Evolutionary conservation across 75 land plant genomes (phyloP).

Genomic region (Chamaecyparis obtusa): DNA sequence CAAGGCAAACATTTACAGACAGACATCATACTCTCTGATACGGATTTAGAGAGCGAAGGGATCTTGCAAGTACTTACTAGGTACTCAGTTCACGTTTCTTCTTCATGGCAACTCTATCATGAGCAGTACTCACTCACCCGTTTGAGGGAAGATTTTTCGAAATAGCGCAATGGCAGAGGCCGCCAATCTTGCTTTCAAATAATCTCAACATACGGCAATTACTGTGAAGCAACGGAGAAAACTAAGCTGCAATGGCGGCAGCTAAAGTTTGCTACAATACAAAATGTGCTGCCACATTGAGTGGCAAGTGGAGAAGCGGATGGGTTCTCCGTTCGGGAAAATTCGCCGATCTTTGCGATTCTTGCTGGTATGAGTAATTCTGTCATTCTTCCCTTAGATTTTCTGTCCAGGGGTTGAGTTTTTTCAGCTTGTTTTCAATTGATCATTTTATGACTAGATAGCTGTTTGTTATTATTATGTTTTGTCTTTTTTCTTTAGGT

Average conservation of each 20-base stretch:
- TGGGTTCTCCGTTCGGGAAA: conserved; percentile 9
- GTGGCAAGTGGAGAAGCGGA: conserved; percentile 8
- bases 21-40: no score
- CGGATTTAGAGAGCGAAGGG: no score
- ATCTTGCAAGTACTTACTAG: no score
- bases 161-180: background rate
- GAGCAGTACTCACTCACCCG: background rate
- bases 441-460: background rate
- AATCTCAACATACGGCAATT: background rate
- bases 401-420: background rate
- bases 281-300: background rate
- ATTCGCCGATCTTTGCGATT: conserved; percentile 12
- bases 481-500: background rate
- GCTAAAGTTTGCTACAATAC: background rate
- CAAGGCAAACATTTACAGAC: no score
- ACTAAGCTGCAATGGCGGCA: background rate
- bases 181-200: background rate
- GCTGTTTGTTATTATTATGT: no score
- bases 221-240: background rate
- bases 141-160: background rate
- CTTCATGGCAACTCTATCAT: background rate
- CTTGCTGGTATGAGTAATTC: conserved; percentile 7
- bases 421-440: background rate
- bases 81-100: background rate
- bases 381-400: background rate